phyloP scores from a whole-genome alignment of 2,329 filamentous ascomycete species.

The Helotiales sp. region DNA sequence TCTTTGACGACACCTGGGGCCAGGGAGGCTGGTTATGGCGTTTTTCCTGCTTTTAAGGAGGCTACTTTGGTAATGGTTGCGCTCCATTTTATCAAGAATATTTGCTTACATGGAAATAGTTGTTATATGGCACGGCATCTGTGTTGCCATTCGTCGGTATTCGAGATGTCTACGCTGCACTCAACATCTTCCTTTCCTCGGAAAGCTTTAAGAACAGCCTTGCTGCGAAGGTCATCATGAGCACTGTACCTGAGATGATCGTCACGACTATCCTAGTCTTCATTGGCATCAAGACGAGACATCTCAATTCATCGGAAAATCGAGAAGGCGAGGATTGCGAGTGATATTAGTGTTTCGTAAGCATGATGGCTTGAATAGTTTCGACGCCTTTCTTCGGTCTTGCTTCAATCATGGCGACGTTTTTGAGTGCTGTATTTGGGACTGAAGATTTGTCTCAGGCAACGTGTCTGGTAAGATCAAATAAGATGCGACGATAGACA shows the following conservation, averaged over 20 bases:
- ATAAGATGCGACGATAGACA: too few species aligned
- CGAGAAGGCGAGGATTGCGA: too few species aligned
- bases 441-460: too few species aligned
- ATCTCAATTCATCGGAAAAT: background rate
- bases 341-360: too few species aligned
- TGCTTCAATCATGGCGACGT: too few species aligned
- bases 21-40: background rate
- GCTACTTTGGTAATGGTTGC: background rate
- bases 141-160: background rate
- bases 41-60: background rate
- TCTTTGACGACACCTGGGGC: background rate
- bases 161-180: background rate
- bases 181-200: conserved; percentile 1
- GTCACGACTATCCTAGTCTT: background rate
- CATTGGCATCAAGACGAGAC: background rate
- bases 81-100: background rate
- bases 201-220: background rate
- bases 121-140: background rate
- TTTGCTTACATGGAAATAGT: background rate
- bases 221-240: conserved; percentile 1
- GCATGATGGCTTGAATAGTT: too few species aligned
- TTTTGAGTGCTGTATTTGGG: too few species aligned
- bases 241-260: background rate
- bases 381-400: too few species aligned
- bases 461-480: too few species aligned